Evolutionary conservation across 768 basidiomycete species (phyloP).

Genomic region (Sutorius australiensis): DNA sequence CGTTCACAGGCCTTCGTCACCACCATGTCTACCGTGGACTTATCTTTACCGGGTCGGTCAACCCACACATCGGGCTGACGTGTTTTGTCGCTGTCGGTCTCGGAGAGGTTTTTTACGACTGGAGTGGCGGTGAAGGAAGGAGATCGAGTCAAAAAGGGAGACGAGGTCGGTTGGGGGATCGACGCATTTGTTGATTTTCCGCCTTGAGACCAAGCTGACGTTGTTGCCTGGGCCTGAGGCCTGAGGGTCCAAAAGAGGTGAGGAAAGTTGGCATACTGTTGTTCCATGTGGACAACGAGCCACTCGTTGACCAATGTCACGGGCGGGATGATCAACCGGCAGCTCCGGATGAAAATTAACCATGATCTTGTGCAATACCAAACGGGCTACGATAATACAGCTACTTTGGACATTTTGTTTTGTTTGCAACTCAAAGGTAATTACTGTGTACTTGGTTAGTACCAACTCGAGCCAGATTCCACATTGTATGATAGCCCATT

Average conservation of each 20-base stretch:
- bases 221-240: constrained; percentile 16
- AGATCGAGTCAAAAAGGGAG: constrained; percentile 46
- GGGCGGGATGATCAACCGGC: neutral
- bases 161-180: constrained; percentile 62
- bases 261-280: constrained; percentile 18
- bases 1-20: constrained; percentile 36
- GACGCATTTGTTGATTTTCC: constrained; percentile 46
- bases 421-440: too few species aligned
- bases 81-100: constrained; percentile 60
- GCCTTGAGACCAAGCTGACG: constrained; percentile 22
- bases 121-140: constrained; percentile 45
- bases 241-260: neutral
- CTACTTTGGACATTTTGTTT: too few species aligned
- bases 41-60: constrained; percentile 57
- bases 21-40: constrained; percentile 50
- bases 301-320: neutral
- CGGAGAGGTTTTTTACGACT: constrained; percentile 58
- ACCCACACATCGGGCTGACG: constrained; percentile 52
- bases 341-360: too few species aligned
- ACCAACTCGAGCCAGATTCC: too few species aligned
- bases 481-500: too few species aligned
- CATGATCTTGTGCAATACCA: too few species aligned
- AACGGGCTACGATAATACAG: too few species aligned
- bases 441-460: too few species aligned
- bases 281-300: constrained; percentile 15